Evolutionary conservation across 208 protist species (phyloP), one percentile per base, ranked within the genome.

Genomic region (Angomonas ambiguus): DNA sequence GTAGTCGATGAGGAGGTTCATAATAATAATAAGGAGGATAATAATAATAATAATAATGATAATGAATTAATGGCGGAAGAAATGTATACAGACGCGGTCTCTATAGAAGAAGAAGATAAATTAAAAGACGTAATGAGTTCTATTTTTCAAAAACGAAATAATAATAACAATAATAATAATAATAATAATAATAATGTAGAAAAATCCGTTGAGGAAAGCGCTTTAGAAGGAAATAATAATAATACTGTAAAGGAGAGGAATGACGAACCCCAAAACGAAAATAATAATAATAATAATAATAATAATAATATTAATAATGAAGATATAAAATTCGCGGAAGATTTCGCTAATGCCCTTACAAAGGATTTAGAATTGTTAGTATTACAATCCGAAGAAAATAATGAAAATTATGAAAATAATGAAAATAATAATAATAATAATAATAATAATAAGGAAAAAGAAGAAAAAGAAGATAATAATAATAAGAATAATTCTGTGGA

Each of bases 261-360:
- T n/a, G n/a, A n/a, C n/a, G n/a, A n/a, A n/a, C n/a, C n/a, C n/a
- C n/a, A n/a, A n/a, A n/a, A n/a, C n/a, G n/a, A n/a, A n/a, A 45
- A 45, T 45, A 45, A 45, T 45, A 45, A 45, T 45, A 45, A 45
- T 45, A 45, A 45, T 45, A 45, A 45, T 45, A 45, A 45, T 45
- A 45, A 45, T 45, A 45, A 45, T 45, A 45, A 45, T 45, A 45
- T n/a, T 45, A 45, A 45, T 45, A 45, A 16, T 45, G 16, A 45
- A n/a, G 16, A 45, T 45, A 16, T n/a, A n/a, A 45, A 45, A n/a
- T 45, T 45, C 38, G 16, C 38, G 38, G 16, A 45, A 45, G 38
- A 45, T 8, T 45, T 45, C 16, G 38, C 38, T n/a, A 16, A 45
- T 16, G 38, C 38, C 11, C 38, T 45, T 16, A 45, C 38, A 45